Percentiles rank a stretch among this genome's conserved stretches.
Evolutionary conservation across 805 yeast species (phyloP).

Genomic region (Candida sanyiensis): DNA sequence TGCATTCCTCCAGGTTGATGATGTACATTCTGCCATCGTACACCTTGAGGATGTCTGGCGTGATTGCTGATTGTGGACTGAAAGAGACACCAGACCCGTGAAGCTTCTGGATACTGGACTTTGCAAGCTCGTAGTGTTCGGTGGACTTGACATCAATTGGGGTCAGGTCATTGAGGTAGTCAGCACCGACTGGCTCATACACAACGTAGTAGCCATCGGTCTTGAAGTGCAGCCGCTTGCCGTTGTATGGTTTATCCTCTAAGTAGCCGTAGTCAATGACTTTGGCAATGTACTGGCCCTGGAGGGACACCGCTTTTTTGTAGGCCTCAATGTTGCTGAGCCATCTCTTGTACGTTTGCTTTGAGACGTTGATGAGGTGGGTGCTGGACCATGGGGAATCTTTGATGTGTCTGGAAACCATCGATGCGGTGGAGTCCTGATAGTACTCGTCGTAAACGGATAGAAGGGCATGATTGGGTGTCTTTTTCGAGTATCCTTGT

Average conservation of each 20-base stretch:
- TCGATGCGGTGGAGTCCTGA: conserved; percentile 14
- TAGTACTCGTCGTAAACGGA: conserved; percentile 26
- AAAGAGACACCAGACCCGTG: conserved; percentile 21
- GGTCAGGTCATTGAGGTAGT: conserved; percentile 10
- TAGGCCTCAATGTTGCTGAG: conserved; percentile 20
- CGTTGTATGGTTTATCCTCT: conserved; percentile 22
- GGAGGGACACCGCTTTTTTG: conserved; percentile 13
- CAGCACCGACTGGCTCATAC: conserved; percentile 19
- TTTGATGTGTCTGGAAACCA: conserved; percentile 18
- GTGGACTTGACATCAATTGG: conserved; percentile 12
- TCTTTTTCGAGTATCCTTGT: neutral
- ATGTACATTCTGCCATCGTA: conserved; percentile 18
- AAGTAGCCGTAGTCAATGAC: conserved; percentile 24
- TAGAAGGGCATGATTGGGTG: conserved; percentile 12
- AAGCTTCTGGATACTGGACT: conserved; percentile 15
- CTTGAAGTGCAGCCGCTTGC: conserved; percentile 18
- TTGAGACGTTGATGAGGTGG: conserved; percentile 9
- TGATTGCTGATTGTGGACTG: conserved; percentile 14
- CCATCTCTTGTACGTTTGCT: conserved; percentile 20
- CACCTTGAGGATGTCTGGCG: conserved; percentile 16
- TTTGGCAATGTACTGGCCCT: conserved; percentile 22
- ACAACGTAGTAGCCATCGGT: conserved; percentile 25
- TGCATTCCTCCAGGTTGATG: conserved; percentile 23
- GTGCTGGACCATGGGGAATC: conserved; percentile 11
- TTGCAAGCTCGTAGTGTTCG: conserved; percentile 15